phyloP scores from a whole-genome alignment of 75 land plant genomes.

The Selaginella tamariscina region DNA sequence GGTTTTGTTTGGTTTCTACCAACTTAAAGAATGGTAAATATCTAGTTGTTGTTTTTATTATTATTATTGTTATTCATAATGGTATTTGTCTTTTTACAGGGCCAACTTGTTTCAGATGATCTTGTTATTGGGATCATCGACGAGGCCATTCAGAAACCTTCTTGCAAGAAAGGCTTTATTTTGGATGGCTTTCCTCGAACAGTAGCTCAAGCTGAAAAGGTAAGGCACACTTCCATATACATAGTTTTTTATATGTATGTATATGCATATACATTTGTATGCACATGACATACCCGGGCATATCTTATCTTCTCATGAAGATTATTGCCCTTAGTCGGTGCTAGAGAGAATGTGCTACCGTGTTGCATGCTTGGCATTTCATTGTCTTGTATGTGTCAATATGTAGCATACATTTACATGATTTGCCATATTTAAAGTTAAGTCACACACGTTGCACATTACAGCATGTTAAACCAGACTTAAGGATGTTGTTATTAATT shows the following conservation, averaged over 20 bases:
- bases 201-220: conserved; percentile 89
- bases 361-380: not conserved
- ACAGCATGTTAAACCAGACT: too few relatives aligned
- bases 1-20: not conserved
- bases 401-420: not conserved
- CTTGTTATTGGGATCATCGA: conserved; percentile 93
- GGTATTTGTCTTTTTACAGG: conserved; percentile 29
- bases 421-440: too few relatives aligned
- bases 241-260: not conserved
- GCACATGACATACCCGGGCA: not conserved
- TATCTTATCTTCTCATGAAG: not conserved
- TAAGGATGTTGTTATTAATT: not conserved
- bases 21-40: conserved; percentile 24
- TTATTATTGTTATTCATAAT: not conserved
- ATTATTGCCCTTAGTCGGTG: not conserved
- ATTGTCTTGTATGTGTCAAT: not conserved
- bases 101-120: conserved; percentile 90
- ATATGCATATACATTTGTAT: not conserved
- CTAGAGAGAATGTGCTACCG: conserved; percentile 1
- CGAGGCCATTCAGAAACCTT: conserved; percentile 86
- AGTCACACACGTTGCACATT: too few relatives aligned
- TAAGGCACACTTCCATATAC: conserved; percentile 39
- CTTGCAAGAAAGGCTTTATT: conserved; percentile 91
- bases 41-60: conserved; percentile 7
- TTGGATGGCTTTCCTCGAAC: conserved; percentile 97